Conservation (phyloP, 1,139 yeast genomes). For the Magnusiomyces clavatus region DNA sequence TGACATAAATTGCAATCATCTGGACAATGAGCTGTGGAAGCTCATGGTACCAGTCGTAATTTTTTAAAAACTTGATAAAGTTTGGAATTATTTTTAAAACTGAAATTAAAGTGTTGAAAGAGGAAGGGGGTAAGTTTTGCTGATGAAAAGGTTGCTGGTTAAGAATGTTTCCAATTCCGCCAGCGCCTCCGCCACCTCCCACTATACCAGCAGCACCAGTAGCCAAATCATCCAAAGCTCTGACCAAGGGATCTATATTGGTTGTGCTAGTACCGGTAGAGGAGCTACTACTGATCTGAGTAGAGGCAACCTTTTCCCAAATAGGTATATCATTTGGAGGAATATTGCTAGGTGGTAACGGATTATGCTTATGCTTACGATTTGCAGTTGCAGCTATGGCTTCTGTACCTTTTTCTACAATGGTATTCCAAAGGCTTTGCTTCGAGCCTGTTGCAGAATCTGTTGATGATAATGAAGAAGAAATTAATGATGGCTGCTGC, state of each 20-base stretch:
- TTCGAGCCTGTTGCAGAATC: too few relatives aligned
- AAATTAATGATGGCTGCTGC: too few relatives aligned
- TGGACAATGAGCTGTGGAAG: slow-evolving; percentile 25
- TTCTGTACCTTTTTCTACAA: too few relatives aligned
- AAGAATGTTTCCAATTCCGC: not conserved
- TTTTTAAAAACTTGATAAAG: slow-evolving; percentile 20
- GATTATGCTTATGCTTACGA: too few relatives aligned
- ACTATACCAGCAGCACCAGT: not conserved
- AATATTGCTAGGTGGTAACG: too few relatives aligned
- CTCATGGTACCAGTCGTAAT: slow-evolving; percentile 26
- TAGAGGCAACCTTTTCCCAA: too few relatives aligned
- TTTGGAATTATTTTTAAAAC: slow-evolving; percentile 20
- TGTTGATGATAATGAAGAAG: not conserved
- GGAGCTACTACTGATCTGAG: not conserved
- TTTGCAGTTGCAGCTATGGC: too few relatives aligned
- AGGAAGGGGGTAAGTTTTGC: slow-evolving; percentile 1
- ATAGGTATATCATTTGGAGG: too few relatives aligned
- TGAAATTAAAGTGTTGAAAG: slow-evolving; percentile 23
- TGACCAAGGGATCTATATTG: not conserved
- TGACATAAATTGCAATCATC: slow-evolving; percentile 27
- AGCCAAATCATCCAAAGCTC: not conserved
- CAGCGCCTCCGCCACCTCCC: slow-evolving; percentile 1
- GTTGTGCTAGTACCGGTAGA: not conserved
- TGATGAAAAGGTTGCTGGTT: not conserved
- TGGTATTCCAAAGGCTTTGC: too few relatives aligned